These are phyloP conservation scores for Cyberlindnera mississippiensis DNA, from an alignment of 805 yeast genomes.

Conservation along the genomic window DNA sequence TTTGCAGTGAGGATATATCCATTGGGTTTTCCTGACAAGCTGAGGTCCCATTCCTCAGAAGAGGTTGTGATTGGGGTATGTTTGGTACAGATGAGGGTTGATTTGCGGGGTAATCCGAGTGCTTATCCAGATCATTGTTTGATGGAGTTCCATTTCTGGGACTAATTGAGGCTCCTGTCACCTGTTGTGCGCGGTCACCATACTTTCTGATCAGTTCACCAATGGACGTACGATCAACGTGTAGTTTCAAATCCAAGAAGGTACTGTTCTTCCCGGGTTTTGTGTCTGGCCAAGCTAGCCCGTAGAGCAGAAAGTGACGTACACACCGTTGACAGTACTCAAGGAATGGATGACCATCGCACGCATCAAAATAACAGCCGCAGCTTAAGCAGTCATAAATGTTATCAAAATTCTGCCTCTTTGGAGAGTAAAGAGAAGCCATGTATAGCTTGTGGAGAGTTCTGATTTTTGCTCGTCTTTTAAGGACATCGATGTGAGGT, in stretches of 20 bases:
- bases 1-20: no score
- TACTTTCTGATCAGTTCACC: conserved; percentile 2
- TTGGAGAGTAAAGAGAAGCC: conserved; percentile 9
- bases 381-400: conserved; percentile 29
- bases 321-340: conserved; percentile 28
- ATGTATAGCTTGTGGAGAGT: conserved; percentile 25
- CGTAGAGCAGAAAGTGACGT: conserved; percentile 26
- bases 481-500: background rate
- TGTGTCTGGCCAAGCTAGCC: conserved; percentile 28
- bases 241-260: conserved; percentile 4
- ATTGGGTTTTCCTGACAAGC: no score
- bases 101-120: no score
- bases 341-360: background rate
- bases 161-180: background rate
- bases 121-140: no score
- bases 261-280: background rate
- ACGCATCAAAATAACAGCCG: conserved; percentile 26
- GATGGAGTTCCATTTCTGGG: background rate
- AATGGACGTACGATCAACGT: conserved; percentile 7
- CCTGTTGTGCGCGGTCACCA: background rate
- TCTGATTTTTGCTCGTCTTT: conserved; percentile 16
- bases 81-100: no score
- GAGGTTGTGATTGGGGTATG: no score
- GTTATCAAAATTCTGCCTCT: background rate
- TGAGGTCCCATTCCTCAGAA: no score